phyloP scores from a whole-genome alignment of 179 eudicot species.

The Spergularia azorica region DNA sequence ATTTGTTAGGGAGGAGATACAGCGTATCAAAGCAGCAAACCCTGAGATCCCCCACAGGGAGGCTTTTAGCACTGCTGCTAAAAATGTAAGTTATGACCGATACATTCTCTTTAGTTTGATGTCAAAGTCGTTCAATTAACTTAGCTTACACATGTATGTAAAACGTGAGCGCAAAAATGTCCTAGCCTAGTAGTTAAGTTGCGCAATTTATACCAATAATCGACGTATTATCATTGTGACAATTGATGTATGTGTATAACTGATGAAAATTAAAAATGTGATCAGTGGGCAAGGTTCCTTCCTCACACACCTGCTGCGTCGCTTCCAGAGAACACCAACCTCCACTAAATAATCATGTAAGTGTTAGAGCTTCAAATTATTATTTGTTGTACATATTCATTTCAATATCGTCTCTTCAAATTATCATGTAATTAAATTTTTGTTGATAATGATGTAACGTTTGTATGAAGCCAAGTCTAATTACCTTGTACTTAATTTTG shows the following conservation, averaged over 20 bases:
- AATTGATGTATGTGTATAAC: no score
- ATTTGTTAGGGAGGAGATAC: conserved; percentile 78
- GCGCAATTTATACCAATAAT: no score
- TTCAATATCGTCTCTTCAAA: no score
- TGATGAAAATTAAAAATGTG: neutral
- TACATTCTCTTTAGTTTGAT: neutral
- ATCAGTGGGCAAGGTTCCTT: conserved; percentile 43
- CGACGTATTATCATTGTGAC: no score
- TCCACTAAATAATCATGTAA: conserved; percentile 2
- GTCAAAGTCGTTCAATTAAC: no score
- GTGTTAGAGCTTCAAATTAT: no score
- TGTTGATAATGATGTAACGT: no score
- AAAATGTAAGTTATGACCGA: conserved; percentile 47
- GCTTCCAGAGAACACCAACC: conserved; percentile 28
- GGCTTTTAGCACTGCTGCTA: conserved; percentile 89
- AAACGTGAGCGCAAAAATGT: no score
- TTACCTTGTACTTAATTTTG: neutral
- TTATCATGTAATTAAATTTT: no score
- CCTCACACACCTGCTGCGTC: conserved; percentile 32
- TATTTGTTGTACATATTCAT: no score
- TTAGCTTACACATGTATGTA: no score
- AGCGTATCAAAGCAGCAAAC: conserved; percentile 80
- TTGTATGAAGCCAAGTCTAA: neutral
- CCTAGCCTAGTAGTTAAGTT: no score
- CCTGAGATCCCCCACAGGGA: conserved; percentile 90